Evolutionary conservation across 1,284 basidiomycete species (phyloP), one percentile per base, ranked within the genome.

Genomic region (Puccinia brachypodii): DNA sequence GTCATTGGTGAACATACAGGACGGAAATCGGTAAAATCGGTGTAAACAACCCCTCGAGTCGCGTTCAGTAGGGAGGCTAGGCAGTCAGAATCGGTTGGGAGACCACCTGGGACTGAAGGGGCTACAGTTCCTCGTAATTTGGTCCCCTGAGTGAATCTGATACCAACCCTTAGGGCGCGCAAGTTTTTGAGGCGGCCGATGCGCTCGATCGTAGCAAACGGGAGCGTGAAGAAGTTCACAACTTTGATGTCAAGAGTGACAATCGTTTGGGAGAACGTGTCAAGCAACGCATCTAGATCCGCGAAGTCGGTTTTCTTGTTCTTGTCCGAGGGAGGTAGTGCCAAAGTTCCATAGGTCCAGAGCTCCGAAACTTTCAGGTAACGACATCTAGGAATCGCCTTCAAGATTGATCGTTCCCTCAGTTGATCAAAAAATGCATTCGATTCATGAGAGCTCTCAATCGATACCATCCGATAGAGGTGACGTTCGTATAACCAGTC

Each of bases 161-260:
- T 68, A 13, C 64, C 40, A 68, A 68, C 40, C 22, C 16, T 68
- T 3, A 68, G 40, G 14, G 40, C 11, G 14, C 25, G 64, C 25
- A 68, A 44, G 13, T 68, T 44, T 44, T 3, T 13, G 11, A 68
- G n/a, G n/a, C n/a, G 40, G 0, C 64, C n/a, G 25, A 68, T 68
- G 16, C 40, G 64, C 28, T 68, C 64, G 64, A 68, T 68, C 22
- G 64, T 68, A 42, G 22, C 25, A 0, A 13, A 42, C 16, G 64
- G 64, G 28, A 68, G 64, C 40, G 64, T 68, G 40, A 68, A 68
- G 40, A 44, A 68, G 25, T 68, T 68, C n/a, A 68, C 40, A 25
- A 68, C 64, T 44, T 44, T 25, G 9, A 68, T 42, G 38, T 68
- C 64, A 22, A 68, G 64, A 14, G 64, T 40, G 36, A 28, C 14